Evolutionary conservation across 208 protist species (phyloP), one percentile per base, ranked within the genome.

Genomic region (Strigomonas culicis): DNA sequence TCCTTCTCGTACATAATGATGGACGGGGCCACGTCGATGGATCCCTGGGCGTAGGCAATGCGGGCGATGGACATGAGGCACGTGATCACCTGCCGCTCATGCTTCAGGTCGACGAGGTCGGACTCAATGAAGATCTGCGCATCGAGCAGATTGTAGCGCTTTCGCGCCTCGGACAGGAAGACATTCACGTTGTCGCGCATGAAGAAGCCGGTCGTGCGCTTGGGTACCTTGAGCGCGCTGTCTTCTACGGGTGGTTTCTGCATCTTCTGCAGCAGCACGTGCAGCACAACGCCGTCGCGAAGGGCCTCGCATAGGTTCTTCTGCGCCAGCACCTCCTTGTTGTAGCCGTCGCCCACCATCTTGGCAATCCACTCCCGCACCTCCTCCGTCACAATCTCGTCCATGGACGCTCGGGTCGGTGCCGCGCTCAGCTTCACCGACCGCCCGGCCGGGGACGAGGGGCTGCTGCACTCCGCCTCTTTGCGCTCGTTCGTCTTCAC

Each of bases 21-120:
- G 21, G 57, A 60, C 10, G 81, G 79, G 0, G 80, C 77, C 0
- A 70, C 21, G 19, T 66, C 64, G 52, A 76, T 76, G 24, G 53
- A 60, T 24, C 83, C 83, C 19, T 71, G 39, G 24, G 52, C 64
- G 67, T 87, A 88, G 0, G 81, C 86, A 27, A 79, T 74, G n/a
- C 77, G 75, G 0, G 86, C 80, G 46, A 90, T 85, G 13, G 79
- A 49, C 61, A 94, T 75, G 21, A 94, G 63, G 62, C 81, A 94
- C 17, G 88, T 94, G 24, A 94, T 76, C 0, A 94, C 84, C 55
- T 79, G 77, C 8, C 88, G 72, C 39, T 88, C 84, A 51, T 86
- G 74, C 50, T 93, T 90, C 13, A 59, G 75, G 63, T 93, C 87
- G 41, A 80, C 84, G 1, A 93, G 63, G 61, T 93, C 87, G 0